These are phyloP conservation scores for Debaryomyces castellii DNA, from an alignment of 805 yeast genomes.

Conservation along the genomic window DNA sequence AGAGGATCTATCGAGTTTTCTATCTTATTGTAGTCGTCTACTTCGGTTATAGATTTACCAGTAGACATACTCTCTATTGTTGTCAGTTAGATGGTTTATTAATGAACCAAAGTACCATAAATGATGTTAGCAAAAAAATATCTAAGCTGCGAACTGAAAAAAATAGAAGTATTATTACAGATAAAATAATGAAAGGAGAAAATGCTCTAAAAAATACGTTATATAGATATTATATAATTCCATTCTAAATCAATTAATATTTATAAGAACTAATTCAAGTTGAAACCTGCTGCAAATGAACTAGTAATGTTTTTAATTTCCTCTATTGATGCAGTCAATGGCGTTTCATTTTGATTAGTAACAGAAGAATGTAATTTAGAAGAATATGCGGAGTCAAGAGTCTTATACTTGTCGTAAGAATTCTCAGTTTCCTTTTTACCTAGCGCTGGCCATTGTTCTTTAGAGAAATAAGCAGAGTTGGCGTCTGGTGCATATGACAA, in stretches of 20 bases:
- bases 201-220: neutral
- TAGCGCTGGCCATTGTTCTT: slow-evolving; percentile 28
- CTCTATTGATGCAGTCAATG: slow-evolving; percentile 21
- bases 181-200: too few relatives aligned
- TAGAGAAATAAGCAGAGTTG: neutral
- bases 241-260: too few relatives aligned
- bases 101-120: too few relatives aligned
- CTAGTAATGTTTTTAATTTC: slow-evolving; percentile 38
- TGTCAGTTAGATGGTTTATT: neutral
- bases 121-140: neutral
- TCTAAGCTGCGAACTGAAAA: neutral
- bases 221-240: too few relatives aligned
- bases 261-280: slow-evolving; percentile 10
- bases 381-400: slow-evolving; percentile 33
- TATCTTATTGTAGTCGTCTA: neutral
- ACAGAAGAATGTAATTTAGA: slow-evolving; percentile 22
- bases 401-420: slow-evolving; percentile 8
- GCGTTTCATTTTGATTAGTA: neutral
- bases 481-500: slow-evolving; percentile 20
- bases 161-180: neutral
- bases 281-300: slow-evolving; percentile 37
- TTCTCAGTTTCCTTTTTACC: slow-evolving; percentile 12
- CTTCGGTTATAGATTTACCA: neutral
- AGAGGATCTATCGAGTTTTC: neutral
- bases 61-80: neutral